Base-by-base conservation (phyloP, 495 filamentous ascomycete species). In the Lophium mytilinum region DNA sequence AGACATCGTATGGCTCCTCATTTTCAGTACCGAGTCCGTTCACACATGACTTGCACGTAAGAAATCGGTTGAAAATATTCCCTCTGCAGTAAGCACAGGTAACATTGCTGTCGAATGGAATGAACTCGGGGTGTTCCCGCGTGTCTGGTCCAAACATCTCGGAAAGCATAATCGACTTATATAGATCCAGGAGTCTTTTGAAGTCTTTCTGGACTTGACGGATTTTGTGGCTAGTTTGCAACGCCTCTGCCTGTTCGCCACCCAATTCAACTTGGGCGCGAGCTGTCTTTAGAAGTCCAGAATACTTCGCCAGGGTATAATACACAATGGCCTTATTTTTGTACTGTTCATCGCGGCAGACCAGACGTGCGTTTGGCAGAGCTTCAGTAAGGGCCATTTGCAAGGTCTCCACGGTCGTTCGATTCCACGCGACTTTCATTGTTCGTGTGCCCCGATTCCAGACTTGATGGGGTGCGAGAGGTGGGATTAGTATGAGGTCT, bases 321-420 rank as follows among this genome's bases (percentile, higher is more conserved):
- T 86, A 95, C 30, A 96, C 78, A 56, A 97, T 96, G 15, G 91
- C 87, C 66, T 96, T 96, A 74, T 92, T 95, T 69, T 97, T 98
- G 76, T 98, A 98, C 68, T 96, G 89, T 64, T 98, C 93, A 59
- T 98, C 93, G n/a, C 93, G 89, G 67, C 93, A 96, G 33, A 97
- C 90, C 64, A 95, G 80, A 19, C 90, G 79, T 4, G 92, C 88
- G 56, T 89, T 86, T 1, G 89, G 89, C 3, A 98, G 75, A 0
- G 91, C 89, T 72, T 96, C 92, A 50, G 81, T 77, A 21, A 98
- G 71, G 0, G 92, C 92, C 71, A 93, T 73, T 50, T 89, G 83
- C 0, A 98, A 75, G 0, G 93, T 96, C 58, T 96, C 88, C 4
- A 87, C 88, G 0, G 91, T 97, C 0, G 87, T 96, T n/a, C 93